Conservation (phyloP, 495 filamentous ascomycete species). For the Xylaria longipes region DNA sequence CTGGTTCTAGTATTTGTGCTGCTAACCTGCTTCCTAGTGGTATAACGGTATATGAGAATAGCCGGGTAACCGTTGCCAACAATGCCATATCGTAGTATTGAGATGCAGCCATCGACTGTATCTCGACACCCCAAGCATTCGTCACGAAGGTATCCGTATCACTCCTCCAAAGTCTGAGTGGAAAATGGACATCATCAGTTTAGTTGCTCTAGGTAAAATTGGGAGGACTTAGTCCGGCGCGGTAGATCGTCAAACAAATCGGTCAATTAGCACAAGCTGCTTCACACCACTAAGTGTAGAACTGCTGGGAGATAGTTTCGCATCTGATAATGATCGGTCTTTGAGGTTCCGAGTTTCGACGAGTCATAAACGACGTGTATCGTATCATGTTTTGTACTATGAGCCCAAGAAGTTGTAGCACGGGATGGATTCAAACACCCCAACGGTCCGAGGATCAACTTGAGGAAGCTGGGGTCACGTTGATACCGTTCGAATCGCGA, state of each 20-base stretch:
- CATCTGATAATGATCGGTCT: constrained; percentile 43
- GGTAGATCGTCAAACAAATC: not conserved
- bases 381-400: constrained; percentile 33
- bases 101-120: constrained; percentile 35
- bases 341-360: constrained; percentile 41
- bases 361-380: constrained; percentile 30
- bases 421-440: constrained; percentile 47
- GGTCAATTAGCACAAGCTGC: constrained; percentile 18
- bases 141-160: constrained; percentile 40
- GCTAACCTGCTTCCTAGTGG: not conserved
- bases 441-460: constrained; percentile 39
- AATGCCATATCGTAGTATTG: constrained; percentile 23
- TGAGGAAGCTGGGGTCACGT: constrained; percentile 45
- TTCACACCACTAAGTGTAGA: constrained; percentile 33
- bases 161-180: constrained; percentile 35
- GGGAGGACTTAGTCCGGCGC: not conserved
- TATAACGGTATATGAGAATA: not conserved
- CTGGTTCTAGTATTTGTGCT: not conserved
- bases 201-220: constrained; percentile 25
- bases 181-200: constrained; percentile 30
- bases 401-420: constrained; percentile 42
- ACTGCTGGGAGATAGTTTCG: constrained; percentile 37
- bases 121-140: constrained; percentile 37
- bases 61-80: not conserved
- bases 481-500: constrained; percentile 37